A percentile compares a stretch with the other conserved stretches of the same genome.
These are phyloP conservation scores for Takashimella koratensis DNA, from an alignment of 1,284 basidiomycete genomes.

Conservation along the genomic window DNA sequence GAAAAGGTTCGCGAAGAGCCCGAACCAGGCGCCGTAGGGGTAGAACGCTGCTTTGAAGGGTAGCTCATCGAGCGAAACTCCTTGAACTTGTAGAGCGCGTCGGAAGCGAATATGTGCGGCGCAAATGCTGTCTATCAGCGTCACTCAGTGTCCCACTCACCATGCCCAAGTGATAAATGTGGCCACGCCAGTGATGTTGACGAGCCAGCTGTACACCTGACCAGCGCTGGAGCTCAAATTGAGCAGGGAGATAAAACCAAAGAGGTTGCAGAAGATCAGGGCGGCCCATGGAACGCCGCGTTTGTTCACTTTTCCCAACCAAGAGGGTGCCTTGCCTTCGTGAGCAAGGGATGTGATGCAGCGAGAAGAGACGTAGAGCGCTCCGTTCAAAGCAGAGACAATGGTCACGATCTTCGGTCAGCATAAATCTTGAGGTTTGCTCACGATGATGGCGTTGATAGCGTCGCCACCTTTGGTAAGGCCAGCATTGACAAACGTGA, in stretches of 20 bases:
- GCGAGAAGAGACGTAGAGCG: no score
- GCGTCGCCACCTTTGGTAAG: background rate
- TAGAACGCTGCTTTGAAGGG: conserved; percentile 41
- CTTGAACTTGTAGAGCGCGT: conserved; percentile 46
- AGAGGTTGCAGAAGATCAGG: conserved; percentile 43
- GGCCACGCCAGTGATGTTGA: conserved; percentile 28
- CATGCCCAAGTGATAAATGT: conserved; percentile 29
- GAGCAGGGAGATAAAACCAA: conserved; percentile 48
- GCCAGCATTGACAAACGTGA: background rate
- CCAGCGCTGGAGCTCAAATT: conserved; percentile 28
- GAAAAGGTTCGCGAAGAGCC: conserved; percentile 20
- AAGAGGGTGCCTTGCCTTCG: no score
- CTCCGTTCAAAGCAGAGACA: no score
- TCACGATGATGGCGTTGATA: background rate
- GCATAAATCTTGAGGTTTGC: no score
- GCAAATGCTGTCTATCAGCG: conserved; percentile 12
- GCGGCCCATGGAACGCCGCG: conserved; percentile 48
- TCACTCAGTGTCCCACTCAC: no score
- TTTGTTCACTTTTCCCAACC: conserved; percentile 39
- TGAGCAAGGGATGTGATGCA: no score
- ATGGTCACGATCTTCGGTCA: no score
- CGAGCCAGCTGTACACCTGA: conserved; percentile 29
- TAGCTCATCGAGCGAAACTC: conserved; percentile 49
- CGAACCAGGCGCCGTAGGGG: conserved; percentile 23
- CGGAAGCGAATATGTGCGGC: conserved; percentile 49